Conservation (phyloP, 2,329 filamentous ascomycete genomes). For the Xylaria arbuscula region DNA sequence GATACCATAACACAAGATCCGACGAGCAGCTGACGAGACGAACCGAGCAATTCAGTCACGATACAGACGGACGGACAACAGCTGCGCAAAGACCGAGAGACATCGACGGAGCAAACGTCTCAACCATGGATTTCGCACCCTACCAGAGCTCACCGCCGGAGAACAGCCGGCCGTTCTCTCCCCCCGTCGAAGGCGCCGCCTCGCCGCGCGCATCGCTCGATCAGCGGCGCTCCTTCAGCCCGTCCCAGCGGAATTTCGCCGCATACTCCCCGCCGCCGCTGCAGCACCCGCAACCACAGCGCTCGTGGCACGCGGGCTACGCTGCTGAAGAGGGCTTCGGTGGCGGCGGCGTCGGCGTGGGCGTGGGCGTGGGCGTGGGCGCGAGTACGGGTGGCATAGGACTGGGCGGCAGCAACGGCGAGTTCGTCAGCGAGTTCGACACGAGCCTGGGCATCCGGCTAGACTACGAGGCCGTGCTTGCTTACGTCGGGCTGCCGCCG, state of each 20-base stretch:
- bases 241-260: slow-evolving; percentile 56
- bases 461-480: slow-evolving; percentile 89
- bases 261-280: slow-evolving; percentile 59
- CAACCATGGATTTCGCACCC: slow-evolving; percentile 89
- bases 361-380: slow-evolving; percentile 34
- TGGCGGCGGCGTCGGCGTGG: slow-evolving; percentile 26
- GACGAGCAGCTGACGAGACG: slow-evolving; percentile 2
- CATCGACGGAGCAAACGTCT: neutral
- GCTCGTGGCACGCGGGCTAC: slow-evolving; percentile 60
- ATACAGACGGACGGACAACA: neutral
- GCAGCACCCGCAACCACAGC: slow-evolving; percentile 68
- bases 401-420: slow-evolving; percentile 52
- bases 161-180: slow-evolving; percentile 81
- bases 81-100: neutral
- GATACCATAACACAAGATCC: neutral
- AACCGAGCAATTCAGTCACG: neutral
- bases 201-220: slow-evolving; percentile 70
- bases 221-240: slow-evolving; percentile 61
- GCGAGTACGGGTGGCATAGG: slow-evolving; percentile 29
- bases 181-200: slow-evolving; percentile 60
- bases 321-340: slow-evolving; percentile 45
- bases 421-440: slow-evolving; percentile 72
- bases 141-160: slow-evolving; percentile 95
- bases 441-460: slow-evolving; percentile 88
- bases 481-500: slow-evolving; percentile 87